These are phyloP conservation scores for Geotrichum histeridarum DNA, from an alignment of 1,139 yeast genomes.

Conservation along the genomic window DNA sequence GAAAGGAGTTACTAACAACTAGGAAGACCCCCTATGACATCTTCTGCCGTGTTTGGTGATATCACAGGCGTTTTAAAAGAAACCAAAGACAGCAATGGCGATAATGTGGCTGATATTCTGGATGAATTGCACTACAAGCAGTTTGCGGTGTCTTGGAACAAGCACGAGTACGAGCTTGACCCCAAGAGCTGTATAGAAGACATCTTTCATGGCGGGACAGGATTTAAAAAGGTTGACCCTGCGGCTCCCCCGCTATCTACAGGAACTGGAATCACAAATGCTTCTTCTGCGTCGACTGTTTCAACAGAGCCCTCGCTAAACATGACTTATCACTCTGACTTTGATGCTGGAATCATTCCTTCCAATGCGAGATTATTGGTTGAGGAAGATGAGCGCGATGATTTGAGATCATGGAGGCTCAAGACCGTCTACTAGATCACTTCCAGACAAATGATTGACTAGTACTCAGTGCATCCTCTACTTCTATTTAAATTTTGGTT, in stretches of 20 bases:
- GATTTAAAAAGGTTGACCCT: constrained; percentile 36
- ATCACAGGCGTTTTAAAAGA: constrained; percentile 19
- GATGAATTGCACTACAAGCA: constrained; percentile 50
- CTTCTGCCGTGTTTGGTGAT: constrained; percentile 19
- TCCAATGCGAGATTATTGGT: constrained; percentile 7
- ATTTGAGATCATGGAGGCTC: constrained; percentile 18
- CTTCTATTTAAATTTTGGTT: no score
- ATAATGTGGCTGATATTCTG: constrained; percentile 7
- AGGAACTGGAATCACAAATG: neutral
- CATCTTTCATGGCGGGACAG: constrained; percentile 68
- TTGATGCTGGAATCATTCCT: neutral
- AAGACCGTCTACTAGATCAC: constrained; percentile 5
- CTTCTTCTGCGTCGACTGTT: neutral
- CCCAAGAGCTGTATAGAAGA: constrained; percentile 74
- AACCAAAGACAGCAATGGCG: constrained; percentile 11
- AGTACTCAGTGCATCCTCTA: no score
- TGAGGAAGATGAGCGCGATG: constrained; percentile 20
- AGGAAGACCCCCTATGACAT: constrained; percentile 11
- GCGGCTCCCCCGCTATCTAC: neutral
- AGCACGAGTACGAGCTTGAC: constrained; percentile 64
- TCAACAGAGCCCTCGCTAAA: neutral
- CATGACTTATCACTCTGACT: constrained; percentile 3
- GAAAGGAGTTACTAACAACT: constrained; percentile 11
- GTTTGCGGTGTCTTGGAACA: constrained; percentile 73
- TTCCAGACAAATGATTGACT: neutral